phyloP scores from a whole-genome alignment of 2,329 filamentous ascomycete genomes.

The Ampelomyces quisqualis region DNA sequence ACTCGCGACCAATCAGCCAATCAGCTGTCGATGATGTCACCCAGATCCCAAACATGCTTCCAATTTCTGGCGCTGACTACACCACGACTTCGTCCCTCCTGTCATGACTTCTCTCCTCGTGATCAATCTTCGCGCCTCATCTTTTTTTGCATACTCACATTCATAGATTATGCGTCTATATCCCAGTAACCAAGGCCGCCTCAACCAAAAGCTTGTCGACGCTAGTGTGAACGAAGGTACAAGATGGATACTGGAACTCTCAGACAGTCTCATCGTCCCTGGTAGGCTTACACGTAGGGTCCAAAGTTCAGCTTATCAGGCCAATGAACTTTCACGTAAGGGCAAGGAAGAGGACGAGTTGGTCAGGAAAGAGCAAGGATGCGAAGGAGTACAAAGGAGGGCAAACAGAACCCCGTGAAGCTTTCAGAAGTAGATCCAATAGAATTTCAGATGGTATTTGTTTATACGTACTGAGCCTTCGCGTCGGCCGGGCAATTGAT shows the following conservation, averaged over 20 bases:
- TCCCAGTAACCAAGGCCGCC: slow-evolving; percentile 19
- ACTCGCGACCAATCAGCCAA: too few relatives aligned
- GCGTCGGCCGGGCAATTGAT: too few relatives aligned
- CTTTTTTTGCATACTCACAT: neutral
- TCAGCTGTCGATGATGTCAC: too few relatives aligned
- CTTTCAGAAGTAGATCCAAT: neutral
- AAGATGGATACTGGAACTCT: slow-evolving; percentile 20
- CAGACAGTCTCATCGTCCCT: slow-evolving; percentile 20
- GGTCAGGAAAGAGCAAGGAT: slow-evolving; percentile 6
- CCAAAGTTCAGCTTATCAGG: slow-evolving; percentile 16
- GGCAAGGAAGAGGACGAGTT: slow-evolving; percentile 13
- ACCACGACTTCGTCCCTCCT: slow-evolving; percentile 26
- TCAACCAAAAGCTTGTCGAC: slow-evolving; percentile 24
- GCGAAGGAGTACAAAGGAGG: slow-evolving; percentile 14
- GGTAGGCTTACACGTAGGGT: slow-evolving; percentile 15
- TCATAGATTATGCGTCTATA: slow-evolving; percentile 16
- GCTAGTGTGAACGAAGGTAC: slow-evolving; percentile 18
- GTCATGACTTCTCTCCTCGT: slow-evolving; percentile 21
- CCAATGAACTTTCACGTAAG: slow-evolving; percentile 18
- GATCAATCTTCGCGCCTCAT: neutral
- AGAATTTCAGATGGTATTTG: neutral
- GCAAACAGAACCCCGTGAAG: slow-evolving; percentile 9
- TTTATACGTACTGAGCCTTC: too few relatives aligned
- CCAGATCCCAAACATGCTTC: slow-evolving; percentile 14
- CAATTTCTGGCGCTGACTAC: slow-evolving; percentile 18